Conservation (phyloP, 345 rosid genomes). For the Melastoma malabathricum region DNA sequence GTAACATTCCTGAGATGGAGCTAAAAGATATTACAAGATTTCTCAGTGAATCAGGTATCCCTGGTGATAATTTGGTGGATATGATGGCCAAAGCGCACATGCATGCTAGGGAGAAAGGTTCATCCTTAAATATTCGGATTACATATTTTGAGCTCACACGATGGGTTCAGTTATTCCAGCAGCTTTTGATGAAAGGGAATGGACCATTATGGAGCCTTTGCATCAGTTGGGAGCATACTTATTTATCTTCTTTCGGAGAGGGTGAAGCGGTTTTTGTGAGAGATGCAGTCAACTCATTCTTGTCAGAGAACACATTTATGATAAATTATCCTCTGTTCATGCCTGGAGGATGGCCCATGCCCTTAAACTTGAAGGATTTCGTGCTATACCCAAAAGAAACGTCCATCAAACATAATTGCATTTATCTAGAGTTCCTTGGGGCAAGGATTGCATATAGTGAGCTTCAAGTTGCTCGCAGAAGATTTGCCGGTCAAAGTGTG, state of each 20-base stretch:
- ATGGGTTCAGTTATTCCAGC: slow-evolving; percentile 76
- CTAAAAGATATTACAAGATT: slow-evolving; percentile 50
- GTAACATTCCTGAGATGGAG: slow-evolving; percentile 31
- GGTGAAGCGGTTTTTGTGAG: slow-evolving; percentile 44
- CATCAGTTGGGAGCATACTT: slow-evolving; percentile 85
- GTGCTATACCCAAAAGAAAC: slow-evolving; percentile 50
- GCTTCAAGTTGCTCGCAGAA: slow-evolving; percentile 12
- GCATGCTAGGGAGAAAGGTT: slow-evolving; percentile 49
- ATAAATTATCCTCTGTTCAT: slow-evolving; percentile 28
- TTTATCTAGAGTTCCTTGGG: slow-evolving; percentile 69
- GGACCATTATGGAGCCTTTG: slow-evolving; percentile 70
- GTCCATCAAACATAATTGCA: slow-evolving; percentile 61
- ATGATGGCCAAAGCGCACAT: slow-evolving; percentile 84
- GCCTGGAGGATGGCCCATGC: slow-evolving; percentile 88
- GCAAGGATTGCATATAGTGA: slow-evolving; percentile 40
- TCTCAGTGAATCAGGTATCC: slow-evolving; percentile 69
- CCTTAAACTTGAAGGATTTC: slow-evolving; percentile 46
- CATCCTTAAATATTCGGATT: slow-evolving; percentile 29
- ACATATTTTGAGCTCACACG: slow-evolving; percentile 80
- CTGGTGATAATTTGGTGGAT: slow-evolving; percentile 40
- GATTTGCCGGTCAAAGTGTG: slow-evolving; percentile 13
- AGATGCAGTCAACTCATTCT: slow-evolving; percentile 34
- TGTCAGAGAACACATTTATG: slow-evolving; percentile 25
- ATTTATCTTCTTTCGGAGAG: slow-evolving; percentile 70
- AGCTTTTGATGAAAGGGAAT: slow-evolving; percentile 60